A percentile compares a stretch with the other conserved stretches of the same genome.
phyloP scores from a whole-genome alignment of 768 basidiomycete genomes.

The Mycena rosella region DNA sequence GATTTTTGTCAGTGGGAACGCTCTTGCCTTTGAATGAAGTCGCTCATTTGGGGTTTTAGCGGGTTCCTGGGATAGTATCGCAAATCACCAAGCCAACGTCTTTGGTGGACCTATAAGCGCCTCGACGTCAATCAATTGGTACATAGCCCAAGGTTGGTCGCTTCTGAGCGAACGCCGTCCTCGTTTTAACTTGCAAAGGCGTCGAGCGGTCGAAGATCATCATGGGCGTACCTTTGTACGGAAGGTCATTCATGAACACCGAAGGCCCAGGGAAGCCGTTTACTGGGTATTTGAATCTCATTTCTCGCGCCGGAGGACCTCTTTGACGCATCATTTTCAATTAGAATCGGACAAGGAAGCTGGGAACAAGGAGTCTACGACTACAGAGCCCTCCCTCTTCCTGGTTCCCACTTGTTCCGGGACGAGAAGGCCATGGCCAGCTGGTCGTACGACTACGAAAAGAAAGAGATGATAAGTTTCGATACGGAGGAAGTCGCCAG shows the following conservation, averaged over 20 bases:
- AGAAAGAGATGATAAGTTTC: constrained; percentile 86
- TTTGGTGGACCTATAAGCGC: constrained; percentile 76
- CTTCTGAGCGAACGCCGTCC: neutral
- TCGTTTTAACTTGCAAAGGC: constrained; percentile 43
- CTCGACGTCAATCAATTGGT: constrained; percentile 76
- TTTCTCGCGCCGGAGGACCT: neutral
- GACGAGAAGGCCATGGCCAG: constrained; percentile 81
- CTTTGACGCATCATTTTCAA: neutral
- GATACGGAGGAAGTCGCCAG: constrained; percentile 77
- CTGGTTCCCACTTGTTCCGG: constrained; percentile 72
- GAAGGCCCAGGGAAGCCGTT: constrained; percentile 85
- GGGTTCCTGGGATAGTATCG: constrained; percentile 15
- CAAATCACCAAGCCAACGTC: constrained; percentile 69
- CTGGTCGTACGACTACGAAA: constrained; percentile 84
- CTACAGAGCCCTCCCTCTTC: constrained; percentile 89
- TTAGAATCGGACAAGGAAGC: constrained; percentile 77
- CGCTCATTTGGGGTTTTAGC: neutral
- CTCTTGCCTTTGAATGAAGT: neutral
- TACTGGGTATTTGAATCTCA: constrained; percentile 59
- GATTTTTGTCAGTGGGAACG: constrained; percentile 72
- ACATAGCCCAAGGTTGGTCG: constrained; percentile 62
- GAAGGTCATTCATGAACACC: constrained; percentile 77
- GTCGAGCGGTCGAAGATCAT: constrained; percentile 86
- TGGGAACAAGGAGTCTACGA: constrained; percentile 97
- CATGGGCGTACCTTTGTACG: constrained; percentile 69